Evolutionary conservation across 345 rosid genomes (phyloP), one percentile per base, ranked within the genome.

Genomic region (Bruguiera gymnorhiza): DNA sequence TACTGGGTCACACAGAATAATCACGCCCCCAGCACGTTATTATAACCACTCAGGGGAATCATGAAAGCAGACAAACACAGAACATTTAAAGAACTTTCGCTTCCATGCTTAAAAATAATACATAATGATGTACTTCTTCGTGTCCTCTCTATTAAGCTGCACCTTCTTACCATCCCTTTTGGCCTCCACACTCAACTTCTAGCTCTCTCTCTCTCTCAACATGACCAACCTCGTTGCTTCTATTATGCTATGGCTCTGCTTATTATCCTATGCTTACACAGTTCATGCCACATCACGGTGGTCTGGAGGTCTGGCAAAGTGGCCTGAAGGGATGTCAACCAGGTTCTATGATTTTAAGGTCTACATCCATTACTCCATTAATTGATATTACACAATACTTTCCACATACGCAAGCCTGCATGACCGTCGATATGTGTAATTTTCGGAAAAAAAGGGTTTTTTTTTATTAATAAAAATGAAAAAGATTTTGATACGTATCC

Each of bases 321-420:
- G 81, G 81, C 83, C 83, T 64, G 11, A 48, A 36, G 80, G 82
- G 16, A 60, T 80, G 62, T 75, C 91, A 21, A 82, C 96, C 75
- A 81, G 88, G 67, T 83, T 87, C 84, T 91, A 89, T 66, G 87
- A 86, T 50, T 91, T 91, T 76, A 89, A 89, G 88, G 96, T 83
- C 75, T 73, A 39, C 46, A 2, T 65, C 16, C 60, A 34, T 46
- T 3, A 50, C 20, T n/a, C 54, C 48, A 39, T 11, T 10, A 39
- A 39, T 39, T 39, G 13, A 39, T 39, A 11, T 39, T 39, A 39
- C 43, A 2, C 43, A 37, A 37, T 37, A 37, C 2, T 30, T 23
- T 37, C 3, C 43, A 37, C 43, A 37, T 37, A 8, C 9, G 13
- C 43, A 37, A 11, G 11, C 43, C 11, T 37, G 43, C 43, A 39